A percentile compares a stretch with the other conserved stretches of the same genome.
Conservation (phyloP, 129 eudicot species). For the Flaveria trinervia region DNA sequence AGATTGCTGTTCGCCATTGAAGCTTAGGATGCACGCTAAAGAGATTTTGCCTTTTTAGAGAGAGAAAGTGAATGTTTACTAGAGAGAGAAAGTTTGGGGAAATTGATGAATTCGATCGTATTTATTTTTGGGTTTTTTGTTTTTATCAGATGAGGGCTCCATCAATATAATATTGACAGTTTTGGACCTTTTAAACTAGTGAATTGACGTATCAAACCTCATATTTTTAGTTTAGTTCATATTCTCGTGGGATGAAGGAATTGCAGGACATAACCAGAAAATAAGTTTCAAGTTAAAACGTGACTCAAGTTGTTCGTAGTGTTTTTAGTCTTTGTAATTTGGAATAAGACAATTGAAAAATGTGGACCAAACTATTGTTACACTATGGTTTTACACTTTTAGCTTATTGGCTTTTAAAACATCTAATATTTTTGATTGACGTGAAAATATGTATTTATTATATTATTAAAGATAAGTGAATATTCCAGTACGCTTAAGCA, state of each 20-base stretch:
- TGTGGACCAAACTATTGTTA: not conserved
- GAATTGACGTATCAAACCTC: not conserved
- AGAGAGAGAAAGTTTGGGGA: conserved; percentile 33
- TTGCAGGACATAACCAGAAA: too few relatives aligned
- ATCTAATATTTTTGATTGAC: not conserved
- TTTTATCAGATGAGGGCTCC: conserved; percentile 11
- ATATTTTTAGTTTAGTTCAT: not conserved
- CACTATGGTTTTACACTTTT: not conserved
- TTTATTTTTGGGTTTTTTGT: conserved; percentile 22
- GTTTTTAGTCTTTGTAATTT: not conserved
- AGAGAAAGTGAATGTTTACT: conserved; percentile 9
- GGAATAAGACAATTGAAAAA: not conserved
- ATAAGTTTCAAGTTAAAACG: too few relatives aligned
- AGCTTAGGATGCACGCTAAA: conserved; percentile 34
- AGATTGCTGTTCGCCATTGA: conserved; percentile 86
- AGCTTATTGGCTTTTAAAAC: not conserved
- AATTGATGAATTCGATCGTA: conserved; percentile 9
- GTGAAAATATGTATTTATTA: too few relatives aligned
- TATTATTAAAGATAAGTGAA: too few relatives aligned
- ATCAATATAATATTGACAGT: not conserved
- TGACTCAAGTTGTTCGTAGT: not conserved
- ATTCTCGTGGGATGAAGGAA: too few relatives aligned
- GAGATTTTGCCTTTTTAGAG: conserved; percentile 20
- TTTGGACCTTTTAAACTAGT: not conserved
- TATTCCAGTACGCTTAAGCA: too few relatives aligned